Base-by-base conservation (phyloP, 2,329 filamentous ascomycete genomes). In the Xylariaceae sp. region DNA sequence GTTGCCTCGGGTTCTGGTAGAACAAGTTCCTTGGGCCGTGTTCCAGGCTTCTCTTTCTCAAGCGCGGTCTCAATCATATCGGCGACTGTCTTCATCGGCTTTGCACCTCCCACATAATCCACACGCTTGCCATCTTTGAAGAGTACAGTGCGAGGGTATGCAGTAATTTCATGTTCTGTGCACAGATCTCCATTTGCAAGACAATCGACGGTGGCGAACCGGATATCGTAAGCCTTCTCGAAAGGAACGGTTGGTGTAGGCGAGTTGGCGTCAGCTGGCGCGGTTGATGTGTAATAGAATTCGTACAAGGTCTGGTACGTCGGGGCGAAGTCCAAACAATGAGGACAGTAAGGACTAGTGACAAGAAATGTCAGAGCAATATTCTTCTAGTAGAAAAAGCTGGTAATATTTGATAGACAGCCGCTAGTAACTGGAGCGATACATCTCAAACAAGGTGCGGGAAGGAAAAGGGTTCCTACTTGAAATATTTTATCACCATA, bases 261-360 rank as follows among this genome's bases (percentile, higher is more conserved):
- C 70, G 78, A 64, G 75, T 81, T 74, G 75, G 82, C 62, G 72
- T 77, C 64, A 75, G 77, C 64, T 70, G 87, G 75, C 13, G 88
- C 87, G 65, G 91, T 87, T 30, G 91, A 94, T 30, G 92, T 97
- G 76, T 91, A 78, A 77, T 97, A 99, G 73, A 87, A 97, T 75
- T 99, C 94, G 79, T 97, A 96, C 11, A 93, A 73, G 4, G 92
- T 97, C 74, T 97, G 92, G 79, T 85, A 97, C 44, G 84, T 87
- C 6, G 94, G 94, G 46, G 90, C 91, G 67, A 91, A 89, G 43
- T 81, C 78, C 70, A 81, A 81, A 76, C 92, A 97, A 72, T 96
- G 91, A 40, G 80, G 81, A 72, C 82, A 85, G 61, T 77, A 83
- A 9, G 82, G 82, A 64, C 82, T 85, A 10, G 6, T 77, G 64